Base-by-base conservation (phyloP, 1,284 basidiomycete genomes). In the Tetrapyrgos nigripes region DNA sequence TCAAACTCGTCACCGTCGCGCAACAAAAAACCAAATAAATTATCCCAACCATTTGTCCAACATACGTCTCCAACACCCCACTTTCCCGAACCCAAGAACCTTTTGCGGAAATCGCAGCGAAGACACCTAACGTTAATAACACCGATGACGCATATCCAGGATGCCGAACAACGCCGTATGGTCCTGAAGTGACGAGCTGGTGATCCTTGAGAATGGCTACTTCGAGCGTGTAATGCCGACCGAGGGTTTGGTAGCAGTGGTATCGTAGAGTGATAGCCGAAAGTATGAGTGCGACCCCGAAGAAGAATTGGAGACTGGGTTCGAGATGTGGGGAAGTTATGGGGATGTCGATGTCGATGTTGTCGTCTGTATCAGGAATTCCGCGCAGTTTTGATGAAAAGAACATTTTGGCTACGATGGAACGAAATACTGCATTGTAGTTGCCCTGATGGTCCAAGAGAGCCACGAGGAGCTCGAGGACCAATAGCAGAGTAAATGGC, bases 21-120 rank as follows among this genome's bases (percentile, higher is more conserved):
- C 65, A 62, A 31, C 74, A 70, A 31, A 77, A 31, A 14, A 60
- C 43, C 21, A 70, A 33, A 53, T 69, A 74, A 10, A 63, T 47
- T 10, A 64, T 43, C 2, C 68, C 70, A 0, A 67, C 56, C 3
- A 64, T 59, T 52, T 68, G 56, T 3, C 76, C 77, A 4, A 67
- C 19, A 6, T 48, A 58, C 10, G 71, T 76, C 10, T 66, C 59
- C 2, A 78, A 62, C 9, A 69, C 64, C 17, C 75, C 76, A 63
- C 76, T 76, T 59, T 78, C 76, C 31, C 70, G 63, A 19, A 70
- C 66, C 77, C 77, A 79, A 19, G 78, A 79, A 9, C 77, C 77
- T 40, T 23, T 28, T 13, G 40, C 29, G 24, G 10, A 58, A 11
- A 48, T 28, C 24, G 19, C 44, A 31, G 43, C 35, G 31, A 43